Base-by-base conservation (phyloP, 1,284 basidiomycete genomes). In the Cutaneotrichosporon dermatis region DNA sequence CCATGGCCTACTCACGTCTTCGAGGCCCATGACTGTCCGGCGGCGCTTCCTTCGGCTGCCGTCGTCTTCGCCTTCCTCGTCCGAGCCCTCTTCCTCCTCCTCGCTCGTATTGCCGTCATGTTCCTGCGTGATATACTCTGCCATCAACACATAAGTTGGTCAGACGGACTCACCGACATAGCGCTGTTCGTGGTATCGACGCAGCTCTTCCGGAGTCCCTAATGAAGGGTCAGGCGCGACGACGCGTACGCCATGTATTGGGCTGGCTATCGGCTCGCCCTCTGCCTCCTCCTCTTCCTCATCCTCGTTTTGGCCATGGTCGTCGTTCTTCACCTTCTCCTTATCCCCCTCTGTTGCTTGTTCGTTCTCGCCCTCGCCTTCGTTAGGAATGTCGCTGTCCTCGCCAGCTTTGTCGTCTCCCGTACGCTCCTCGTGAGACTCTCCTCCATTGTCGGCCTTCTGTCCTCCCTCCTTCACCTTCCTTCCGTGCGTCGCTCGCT, bases 11-110 rank as follows among this genome's bases (percentile, higher is more conserved):
- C 79, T 48, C 70, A 86, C 85, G 71, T 89, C 86, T 73, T 89
- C 86, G 4, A 90, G 78, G 2, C 89, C 63, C 86, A 66, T 85
- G 85, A 57, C 83, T 81, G 16, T 65, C 44, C 64, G 63, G 7
- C 52, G 54, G 6, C 69, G 58, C 53, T 71, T 72, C 43, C 57
- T 51, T 12, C 70, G 66, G 0, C 2, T 40, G 34, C 39, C 15
- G 6, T 62, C 63, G 13, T 25, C 25, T 25, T 25, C 25, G 25
- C 25, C 25, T 25, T 25, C 25, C 25, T 69, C 52, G 4, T 55
- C 51, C 6, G 53, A 52, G 33, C 54, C 54, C 11, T 43, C 33
- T 0, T 25, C 35, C 16, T 48, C 45, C 8, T 15, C 40, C 7
- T 37, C 45, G 5, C 10, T 33, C 34, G 52, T 35, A 33, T n/a